A percentile compares a stretch with the other conserved stretches of the same genome.
Conservation (phyloP, 805 yeast species). For the Blastobotrys parvus region DNA sequence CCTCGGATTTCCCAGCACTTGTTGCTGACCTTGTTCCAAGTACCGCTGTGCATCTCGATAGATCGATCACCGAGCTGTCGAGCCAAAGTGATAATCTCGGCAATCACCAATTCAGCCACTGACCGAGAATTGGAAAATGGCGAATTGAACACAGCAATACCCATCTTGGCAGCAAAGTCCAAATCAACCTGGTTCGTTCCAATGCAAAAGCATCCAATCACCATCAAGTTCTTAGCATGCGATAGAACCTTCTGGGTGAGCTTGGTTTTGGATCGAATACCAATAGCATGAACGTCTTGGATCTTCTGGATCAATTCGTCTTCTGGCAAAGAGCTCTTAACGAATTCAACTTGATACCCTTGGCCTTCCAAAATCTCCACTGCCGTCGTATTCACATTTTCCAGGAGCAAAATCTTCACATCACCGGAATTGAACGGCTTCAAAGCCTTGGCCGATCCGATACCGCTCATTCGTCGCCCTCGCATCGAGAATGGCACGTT, state of each 20-base stretch:
- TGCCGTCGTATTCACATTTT: slow-evolving; percentile 91
- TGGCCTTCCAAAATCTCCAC: slow-evolving; percentile 74
- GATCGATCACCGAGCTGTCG: slow-evolving; percentile 97
- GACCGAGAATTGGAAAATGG: slow-evolving; percentile 98
- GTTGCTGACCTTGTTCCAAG: slow-evolving; percentile 93
- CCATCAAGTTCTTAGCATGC: slow-evolving; percentile 84
- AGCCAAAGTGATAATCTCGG: slow-evolving; percentile 87
- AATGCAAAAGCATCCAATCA: slow-evolving; percentile 96
- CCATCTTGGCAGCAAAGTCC: slow-evolving; percentile 81
- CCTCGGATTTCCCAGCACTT: slow-evolving; percentile 99
- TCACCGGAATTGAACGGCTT: slow-evolving; percentile 96
- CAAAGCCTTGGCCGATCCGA: slow-evolving; percentile 39
- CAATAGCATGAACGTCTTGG: slow-evolving; percentile 89
- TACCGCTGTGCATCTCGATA: slow-evolving; percentile 88
- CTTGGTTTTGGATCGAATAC: slow-evolving; percentile 95
- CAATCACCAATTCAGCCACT: slow-evolving; percentile 95
- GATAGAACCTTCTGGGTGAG: slow-evolving; percentile 69
- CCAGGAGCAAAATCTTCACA: slow-evolving; percentile 81
- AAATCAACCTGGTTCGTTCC: slow-evolving; percentile 98
- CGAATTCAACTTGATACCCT: slow-evolving; percentile 96
- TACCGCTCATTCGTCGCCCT: slow-evolving; percentile 13
- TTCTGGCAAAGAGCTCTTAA: slow-evolving; percentile 82
- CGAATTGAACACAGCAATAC: slow-evolving; percentile 95
- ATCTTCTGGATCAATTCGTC: slow-evolving; percentile 92
- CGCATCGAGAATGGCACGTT: slow-evolving; percentile 5